Evolutionary conservation across 176 grass and related monocot genomes (phyloP).

Genomic region (Echinochloa phyllopogon): DNA sequence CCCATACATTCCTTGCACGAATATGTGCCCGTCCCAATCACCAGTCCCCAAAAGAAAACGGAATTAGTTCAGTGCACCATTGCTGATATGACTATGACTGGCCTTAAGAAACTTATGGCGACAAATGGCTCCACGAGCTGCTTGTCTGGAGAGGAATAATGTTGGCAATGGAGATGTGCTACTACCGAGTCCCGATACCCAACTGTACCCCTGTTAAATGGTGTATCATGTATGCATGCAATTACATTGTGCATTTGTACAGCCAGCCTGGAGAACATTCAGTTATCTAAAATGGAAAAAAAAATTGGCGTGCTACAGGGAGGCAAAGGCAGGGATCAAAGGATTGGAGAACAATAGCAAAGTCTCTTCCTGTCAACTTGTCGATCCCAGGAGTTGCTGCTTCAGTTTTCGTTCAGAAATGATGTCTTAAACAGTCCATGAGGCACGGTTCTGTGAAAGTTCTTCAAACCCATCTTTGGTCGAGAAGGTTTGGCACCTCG

Average conservation of each 20-base stretch:
- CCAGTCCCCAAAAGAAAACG: background rate
- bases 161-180: background rate
- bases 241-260: background rate
- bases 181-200: background rate
- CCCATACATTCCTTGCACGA: background rate
- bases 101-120: background rate
- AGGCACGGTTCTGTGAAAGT: background rate
- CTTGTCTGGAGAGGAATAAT: background rate
- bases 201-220: background rate
- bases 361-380: slow-evolving; percentile 8
- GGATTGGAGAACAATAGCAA: background rate
- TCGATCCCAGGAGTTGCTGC: background rate
- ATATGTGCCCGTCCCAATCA: background rate
- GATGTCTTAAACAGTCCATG: background rate
- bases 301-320: background rate
- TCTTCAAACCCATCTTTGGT: background rate
- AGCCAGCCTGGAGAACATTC: background rate
- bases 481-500: background rate
- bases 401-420: background rate
- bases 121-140: background rate
- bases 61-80: background rate
- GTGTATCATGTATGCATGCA: background rate
- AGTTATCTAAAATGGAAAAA: background rate
- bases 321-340: background rate
- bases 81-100: background rate